These are phyloP conservation scores for Fraxinus sp. DNA, from an alignment of 305 asterid genomes.

Conservation along the genomic window DNA sequence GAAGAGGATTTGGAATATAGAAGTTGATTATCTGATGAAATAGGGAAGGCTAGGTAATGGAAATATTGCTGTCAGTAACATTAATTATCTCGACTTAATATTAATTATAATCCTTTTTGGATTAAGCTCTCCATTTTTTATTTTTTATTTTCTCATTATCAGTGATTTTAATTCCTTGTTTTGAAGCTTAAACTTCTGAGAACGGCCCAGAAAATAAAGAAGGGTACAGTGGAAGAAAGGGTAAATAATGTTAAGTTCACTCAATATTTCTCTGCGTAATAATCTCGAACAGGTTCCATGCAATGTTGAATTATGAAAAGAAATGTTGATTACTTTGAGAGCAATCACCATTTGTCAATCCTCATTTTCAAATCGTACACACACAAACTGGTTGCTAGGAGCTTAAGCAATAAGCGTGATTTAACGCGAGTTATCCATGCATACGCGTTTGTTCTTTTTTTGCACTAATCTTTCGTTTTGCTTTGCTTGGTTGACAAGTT, in stretches of 20 bases:
- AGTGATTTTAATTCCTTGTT: background rate
- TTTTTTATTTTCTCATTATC: background rate
- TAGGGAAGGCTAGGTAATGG: background rate
- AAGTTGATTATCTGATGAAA: background rate
- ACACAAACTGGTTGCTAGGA: background rate
- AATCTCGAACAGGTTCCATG: background rate
- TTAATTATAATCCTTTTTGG: background rate
- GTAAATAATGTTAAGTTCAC: background rate
- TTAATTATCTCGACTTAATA: background rate
- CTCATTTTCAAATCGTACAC: background rate
- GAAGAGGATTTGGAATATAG: background rate
- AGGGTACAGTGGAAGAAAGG: background rate
- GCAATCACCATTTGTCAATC: background rate
- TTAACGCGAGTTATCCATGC: background rate
- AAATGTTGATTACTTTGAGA: background rate
- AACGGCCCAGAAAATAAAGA: background rate
- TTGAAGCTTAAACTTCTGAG: background rate
- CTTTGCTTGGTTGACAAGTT: background rate
- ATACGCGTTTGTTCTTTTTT: background rate
- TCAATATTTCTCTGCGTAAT: background rate
- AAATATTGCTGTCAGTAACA: background rate
- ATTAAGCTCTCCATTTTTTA: background rate
- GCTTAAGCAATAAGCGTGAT: background rate
- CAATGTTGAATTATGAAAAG: background rate
- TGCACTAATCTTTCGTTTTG: background rate